Evolutionary conservation across 257 asterid genomes (phyloP), one percentile per base, ranked within the genome.

Genomic region (Solanum corneliomulleri): DNA sequence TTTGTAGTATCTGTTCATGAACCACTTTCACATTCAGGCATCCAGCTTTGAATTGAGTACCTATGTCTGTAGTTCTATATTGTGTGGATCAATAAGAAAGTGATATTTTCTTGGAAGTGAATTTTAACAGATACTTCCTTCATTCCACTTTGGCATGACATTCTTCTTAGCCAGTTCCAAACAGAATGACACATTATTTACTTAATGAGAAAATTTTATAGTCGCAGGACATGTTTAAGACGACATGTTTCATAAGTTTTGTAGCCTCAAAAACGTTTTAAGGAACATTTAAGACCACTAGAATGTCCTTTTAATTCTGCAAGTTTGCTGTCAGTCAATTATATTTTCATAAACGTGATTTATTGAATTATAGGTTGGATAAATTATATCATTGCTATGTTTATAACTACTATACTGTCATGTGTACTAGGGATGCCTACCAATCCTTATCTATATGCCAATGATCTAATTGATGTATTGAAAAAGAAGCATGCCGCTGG

Each of bases 401-500:
- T 81, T 20, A 49, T 81, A 52, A 49, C 20, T 81, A 13, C 68
- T 71, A 41, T 35, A 88, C 70, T 86, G 74, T 52, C 66, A 44
- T 89, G 80, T 91, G 39, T 66, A 78, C 70, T 94, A 96, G 99
- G 98, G 91, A 97, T 94, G 96, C 99, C 99, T 37, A 64, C 92
- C 25, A 86, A 92, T 64, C 96, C 96, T 81, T 90, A 93, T 83
- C 89, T 97, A 83, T 97, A 97, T 89, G 99, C 99, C 0, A 29
- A 93, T 71, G 98, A 96, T 68, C 91, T 97, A 64, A 89, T 85
- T 83, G 78, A 85, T 10, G 93, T 89, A 62, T 90, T 97, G 94
- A 93, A 91, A 92, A 90, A 89, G 92, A 97, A 92, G 88, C 95
- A 96, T 89, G 97, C 95, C 29, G 90, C 96, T 77, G 98, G 99